phyloP scores from a whole-genome alignment of 2,329 filamentous ascomycete species.

The Diaporthe sp. region DNA sequence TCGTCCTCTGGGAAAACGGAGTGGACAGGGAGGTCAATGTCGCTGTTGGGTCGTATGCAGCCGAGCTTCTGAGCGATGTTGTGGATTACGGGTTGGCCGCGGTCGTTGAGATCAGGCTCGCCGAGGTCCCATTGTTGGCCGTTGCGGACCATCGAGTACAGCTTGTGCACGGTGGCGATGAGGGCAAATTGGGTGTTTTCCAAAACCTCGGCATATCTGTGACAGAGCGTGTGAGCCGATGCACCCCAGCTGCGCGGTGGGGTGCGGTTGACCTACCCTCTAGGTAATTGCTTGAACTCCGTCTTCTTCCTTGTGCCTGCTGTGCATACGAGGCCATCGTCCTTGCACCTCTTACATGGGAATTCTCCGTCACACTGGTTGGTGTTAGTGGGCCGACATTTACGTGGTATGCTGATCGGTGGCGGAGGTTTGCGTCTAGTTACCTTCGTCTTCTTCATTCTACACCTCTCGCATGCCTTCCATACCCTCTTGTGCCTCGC shows the following conservation, averaged over 20 bases:
- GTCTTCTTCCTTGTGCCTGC: slow-evolving; percentile 75
- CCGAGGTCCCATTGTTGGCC: slow-evolving; percentile 71
- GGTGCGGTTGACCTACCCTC: slow-evolving; percentile 61
- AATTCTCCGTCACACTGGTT: slow-evolving; percentile 74
- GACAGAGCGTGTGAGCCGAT: slow-evolving; percentile 35
- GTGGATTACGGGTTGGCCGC: slow-evolving; percentile 73
- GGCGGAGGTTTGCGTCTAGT: slow-evolving; percentile 19
- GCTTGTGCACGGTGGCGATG: slow-evolving; percentile 74
- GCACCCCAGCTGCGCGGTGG: background rate
- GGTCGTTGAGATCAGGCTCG: slow-evolving; percentile 74
- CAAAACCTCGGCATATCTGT: slow-evolving; percentile 72
- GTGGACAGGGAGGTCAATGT: slow-evolving; percentile 69
- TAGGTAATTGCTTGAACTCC: slow-evolving; percentile 75
- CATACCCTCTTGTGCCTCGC: slow-evolving; percentile 74
- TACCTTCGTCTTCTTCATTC: slow-evolving; percentile 80
- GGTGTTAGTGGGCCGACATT: slow-evolving; percentile 34
- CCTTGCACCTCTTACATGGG: slow-evolving; percentile 75
- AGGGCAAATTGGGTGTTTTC: slow-evolving; percentile 75
- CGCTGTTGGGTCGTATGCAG: slow-evolving; percentile 73
- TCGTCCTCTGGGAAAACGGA: slow-evolving; percentile 73
- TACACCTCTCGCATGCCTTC: slow-evolving; percentile 76
- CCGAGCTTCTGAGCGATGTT: slow-evolving; percentile 74
- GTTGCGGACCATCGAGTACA: slow-evolving; percentile 73
- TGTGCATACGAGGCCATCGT: slow-evolving; percentile 74
- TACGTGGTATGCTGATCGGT: too few species aligned